Evolutionary conservation across 148 eudicot species (phyloP).

Genomic region (Persicaria maculosa): DNA sequence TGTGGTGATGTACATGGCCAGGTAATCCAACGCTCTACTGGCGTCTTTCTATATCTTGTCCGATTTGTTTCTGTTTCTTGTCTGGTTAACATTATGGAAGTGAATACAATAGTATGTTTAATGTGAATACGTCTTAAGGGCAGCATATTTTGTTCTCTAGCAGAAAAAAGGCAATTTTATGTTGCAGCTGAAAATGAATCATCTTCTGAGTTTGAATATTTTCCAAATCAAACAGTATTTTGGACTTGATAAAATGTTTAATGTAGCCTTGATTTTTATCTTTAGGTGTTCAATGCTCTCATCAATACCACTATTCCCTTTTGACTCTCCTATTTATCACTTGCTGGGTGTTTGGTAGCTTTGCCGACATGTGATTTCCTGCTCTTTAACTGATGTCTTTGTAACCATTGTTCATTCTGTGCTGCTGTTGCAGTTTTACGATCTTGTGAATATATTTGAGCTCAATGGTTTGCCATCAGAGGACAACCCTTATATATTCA

Average conservation of each 20-base stretch:
- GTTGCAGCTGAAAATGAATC: too few relatives aligned
- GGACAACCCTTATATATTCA: constrained; percentile 87
- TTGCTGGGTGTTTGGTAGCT: neutral
- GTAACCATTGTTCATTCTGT: neutral
- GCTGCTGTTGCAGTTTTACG: constrained; percentile 67
- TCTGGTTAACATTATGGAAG: too few relatives aligned
- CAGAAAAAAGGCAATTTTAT: too few relatives aligned
- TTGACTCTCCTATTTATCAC: neutral
- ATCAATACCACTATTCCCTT: neutral
- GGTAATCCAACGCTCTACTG: constrained; percentile 35
- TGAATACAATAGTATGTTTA: neutral
- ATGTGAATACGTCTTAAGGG: too few relatives aligned
- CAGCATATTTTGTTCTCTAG: too few relatives aligned
- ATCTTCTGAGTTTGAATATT: too few relatives aligned
- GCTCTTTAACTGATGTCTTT: too few relatives aligned
- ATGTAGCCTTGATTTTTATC: neutral
- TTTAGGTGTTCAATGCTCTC: neutral
- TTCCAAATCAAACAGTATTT: too few relatives aligned
- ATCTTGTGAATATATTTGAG: constrained; percentile 85
- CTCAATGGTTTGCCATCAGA: constrained; percentile 96
- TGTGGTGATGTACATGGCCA: constrained; percentile 99
- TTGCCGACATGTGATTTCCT: too few relatives aligned
- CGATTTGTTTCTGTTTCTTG: neutral
- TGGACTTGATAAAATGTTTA: neutral
- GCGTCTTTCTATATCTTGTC: neutral